Evolutionary conservation across 352 stramenopile species (phyloP).

Genomic region (Globisporangium yorkense): DNA sequence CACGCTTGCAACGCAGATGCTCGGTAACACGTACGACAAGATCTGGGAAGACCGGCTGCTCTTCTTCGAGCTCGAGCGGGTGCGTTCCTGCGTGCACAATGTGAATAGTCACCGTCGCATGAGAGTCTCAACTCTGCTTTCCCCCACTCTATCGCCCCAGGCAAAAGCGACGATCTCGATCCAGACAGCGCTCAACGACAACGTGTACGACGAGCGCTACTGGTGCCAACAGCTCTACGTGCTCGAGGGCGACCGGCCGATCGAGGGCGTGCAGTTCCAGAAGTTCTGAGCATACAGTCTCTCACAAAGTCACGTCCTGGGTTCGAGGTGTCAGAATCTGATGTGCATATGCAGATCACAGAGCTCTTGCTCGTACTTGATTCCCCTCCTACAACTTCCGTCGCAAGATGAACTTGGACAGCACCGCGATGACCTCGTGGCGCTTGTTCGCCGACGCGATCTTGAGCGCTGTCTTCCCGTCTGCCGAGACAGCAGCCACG

Average conservation of each 20-base stretch:
- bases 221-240: slow-evolving; percentile 73
- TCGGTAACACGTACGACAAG: slow-evolving; percentile 83
- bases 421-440: no score
- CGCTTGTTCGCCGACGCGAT: no score
- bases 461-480: no score
- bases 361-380: no score
- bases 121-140: neutral
- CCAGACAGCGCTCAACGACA: slow-evolving; percentile 57
- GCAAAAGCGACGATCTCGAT: slow-evolving; percentile 75
- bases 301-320: neutral
- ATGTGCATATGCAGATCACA: no score
- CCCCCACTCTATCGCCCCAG: slow-evolving; percentile 12
- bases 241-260: slow-evolving; percentile 65
- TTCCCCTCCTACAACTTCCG: no score
- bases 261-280: slow-evolving; percentile 75
- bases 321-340: no score
- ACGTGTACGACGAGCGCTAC: slow-evolving; percentile 64
- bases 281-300: slow-evolving; percentile 33
- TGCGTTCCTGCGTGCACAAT: slow-evolving; percentile 14
- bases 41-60: slow-evolving; percentile 77
- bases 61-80: slow-evolving; percentile 77
- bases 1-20: slow-evolving; percentile 37
- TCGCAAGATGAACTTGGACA: no score
- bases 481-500: no score
- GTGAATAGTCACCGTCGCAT: neutral